phyloP scores from a whole-genome alignment of 2,329 filamentous ascomycete genomes.

The Aureobasidium namibiae region DNA sequence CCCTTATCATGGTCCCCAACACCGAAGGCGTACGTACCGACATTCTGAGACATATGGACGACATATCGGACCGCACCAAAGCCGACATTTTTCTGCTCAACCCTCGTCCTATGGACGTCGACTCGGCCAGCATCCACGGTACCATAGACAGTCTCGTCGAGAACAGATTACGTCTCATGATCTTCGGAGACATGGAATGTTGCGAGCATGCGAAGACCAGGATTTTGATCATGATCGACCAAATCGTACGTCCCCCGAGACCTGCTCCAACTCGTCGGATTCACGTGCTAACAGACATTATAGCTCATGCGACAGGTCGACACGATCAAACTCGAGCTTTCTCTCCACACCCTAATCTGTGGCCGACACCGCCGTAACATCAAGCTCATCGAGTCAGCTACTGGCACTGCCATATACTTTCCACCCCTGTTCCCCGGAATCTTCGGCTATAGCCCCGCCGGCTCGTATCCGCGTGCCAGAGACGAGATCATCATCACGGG shows the following conservation, averaged over 20 bases:
- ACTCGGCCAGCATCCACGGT: conserved; percentile 68
- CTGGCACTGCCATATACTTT: conserved; percentile 96
- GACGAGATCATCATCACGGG: conserved; percentile 95
- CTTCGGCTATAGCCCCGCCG: conserved; percentile 80
- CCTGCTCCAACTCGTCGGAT: conserved; percentile 18
- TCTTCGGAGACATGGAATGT: conserved; percentile 92
- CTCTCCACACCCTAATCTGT: conserved; percentile 84
- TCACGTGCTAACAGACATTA: conserved; percentile 12
- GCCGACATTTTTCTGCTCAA: conserved; percentile 95
- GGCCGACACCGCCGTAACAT: conserved; percentile 95
- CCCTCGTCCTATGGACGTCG: conserved; percentile 67
- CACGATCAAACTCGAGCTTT: conserved; percentile 71
- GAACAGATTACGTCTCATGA: conserved; percentile 82
- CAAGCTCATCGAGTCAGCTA: conserved; percentile 92
- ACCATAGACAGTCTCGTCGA: conserved; percentile 74
- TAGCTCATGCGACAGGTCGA: conserved; percentile 70
- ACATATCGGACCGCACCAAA: conserved; percentile 78
- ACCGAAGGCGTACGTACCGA: conserved; percentile 61
- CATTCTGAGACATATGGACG: conserved; percentile 78
- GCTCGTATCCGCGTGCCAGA: conserved; percentile 66
- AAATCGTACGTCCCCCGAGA: conserved; percentile 54
- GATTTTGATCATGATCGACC: conserved; percentile 93
- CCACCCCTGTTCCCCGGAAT: conserved; percentile 87
- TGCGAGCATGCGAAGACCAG: conserved; percentile 95
- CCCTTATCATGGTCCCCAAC: conserved; percentile 72